Evolutionary conservation across 2,329 filamentous ascomycete species (phyloP).

Genomic region (Calcarisporium arbuscula): DNA sequence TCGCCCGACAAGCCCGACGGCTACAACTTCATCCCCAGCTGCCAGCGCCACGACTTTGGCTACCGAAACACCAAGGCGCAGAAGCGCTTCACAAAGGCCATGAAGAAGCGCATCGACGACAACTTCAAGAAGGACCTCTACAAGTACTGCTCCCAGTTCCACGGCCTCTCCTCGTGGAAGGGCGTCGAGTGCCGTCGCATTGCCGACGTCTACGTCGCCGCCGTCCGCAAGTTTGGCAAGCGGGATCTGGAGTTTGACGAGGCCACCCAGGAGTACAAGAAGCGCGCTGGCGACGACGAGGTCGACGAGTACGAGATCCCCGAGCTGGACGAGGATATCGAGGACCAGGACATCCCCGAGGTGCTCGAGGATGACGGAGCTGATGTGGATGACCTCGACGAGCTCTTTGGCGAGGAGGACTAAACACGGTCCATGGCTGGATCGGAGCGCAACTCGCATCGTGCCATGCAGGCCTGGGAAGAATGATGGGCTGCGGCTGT

Average conservation of each 20-base stretch:
- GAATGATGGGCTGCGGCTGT: too few relatives aligned
- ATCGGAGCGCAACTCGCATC: too few relatives aligned
- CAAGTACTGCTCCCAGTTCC: conserved; percentile 12
- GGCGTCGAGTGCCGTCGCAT: conserved; percentile 9
- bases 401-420: not conserved
- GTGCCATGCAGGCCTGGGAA: too few relatives aligned
- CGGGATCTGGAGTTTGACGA: conserved; percentile 2
- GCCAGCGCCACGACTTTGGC: conserved; percentile 19
- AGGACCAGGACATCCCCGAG: not conserved
- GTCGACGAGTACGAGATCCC: not conserved
- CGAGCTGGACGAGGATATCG: conserved; percentile 6
- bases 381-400: conserved; percentile 1
- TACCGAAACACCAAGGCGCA: conserved; percentile 29
- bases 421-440: too few relatives aligned
- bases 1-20: conserved; percentile 17
- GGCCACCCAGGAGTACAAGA: not conserved
- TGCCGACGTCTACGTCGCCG: conserved; percentile 15
- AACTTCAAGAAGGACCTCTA: conserved; percentile 31
- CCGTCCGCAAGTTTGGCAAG: conserved; percentile 14
- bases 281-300: not conserved
- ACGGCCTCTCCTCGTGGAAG: conserved; percentile 7
- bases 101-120: conserved; percentile 29
- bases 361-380: not conserved
- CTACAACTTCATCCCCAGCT: conserved; percentile 18
- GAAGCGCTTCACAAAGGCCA: conserved; percentile 27